These are phyloP conservation scores for Cyclotella atomus DNA, from an alignment of 108 stramenopile species.

Conservation along the genomic window DNA sequence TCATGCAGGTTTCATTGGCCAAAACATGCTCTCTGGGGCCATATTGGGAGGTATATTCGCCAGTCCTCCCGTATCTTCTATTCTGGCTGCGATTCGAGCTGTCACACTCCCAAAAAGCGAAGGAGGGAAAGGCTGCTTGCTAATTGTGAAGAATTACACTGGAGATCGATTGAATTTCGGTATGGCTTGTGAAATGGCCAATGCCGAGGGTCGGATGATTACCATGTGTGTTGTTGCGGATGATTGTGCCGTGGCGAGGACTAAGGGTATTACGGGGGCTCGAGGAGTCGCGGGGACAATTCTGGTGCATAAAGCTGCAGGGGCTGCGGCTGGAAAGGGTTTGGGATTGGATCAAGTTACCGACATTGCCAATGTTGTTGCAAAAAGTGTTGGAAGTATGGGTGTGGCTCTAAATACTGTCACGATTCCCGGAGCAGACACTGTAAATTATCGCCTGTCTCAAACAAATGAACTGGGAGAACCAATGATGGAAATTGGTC, in stretches of 20 bases:
- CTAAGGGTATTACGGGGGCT: slow-evolving; percentile 95
- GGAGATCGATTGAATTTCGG: slow-evolving; percentile 99
- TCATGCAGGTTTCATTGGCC: slow-evolving; percentile 95
- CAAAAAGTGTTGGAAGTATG: slow-evolving; percentile 76
- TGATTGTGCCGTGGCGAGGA: slow-evolving; percentile 90
- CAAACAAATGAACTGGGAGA: slow-evolving; percentile 51
- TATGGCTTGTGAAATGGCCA: slow-evolving; percentile 93
- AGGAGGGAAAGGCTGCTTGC: slow-evolving; percentile 71
- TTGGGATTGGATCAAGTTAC: slow-evolving; percentile 75
- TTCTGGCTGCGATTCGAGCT: slow-evolving; percentile 93
- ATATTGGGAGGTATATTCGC: slow-evolving; percentile 98
- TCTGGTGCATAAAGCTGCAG: slow-evolving; percentile 95
- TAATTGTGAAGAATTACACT: slow-evolving; percentile 99
- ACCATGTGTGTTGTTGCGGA: slow-evolving; percentile 95
- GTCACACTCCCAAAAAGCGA: slow-evolving; percentile 54
- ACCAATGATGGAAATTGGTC: slow-evolving; percentile 86
- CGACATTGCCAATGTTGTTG: slow-evolving; percentile 59
- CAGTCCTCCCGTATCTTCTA: slow-evolving; percentile 82
- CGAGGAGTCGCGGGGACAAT: slow-evolving; percentile 97
- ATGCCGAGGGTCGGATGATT: slow-evolving; percentile 66
- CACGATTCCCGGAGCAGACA: slow-evolving; percentile 87
- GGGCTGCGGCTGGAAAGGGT: slow-evolving; percentile 81
- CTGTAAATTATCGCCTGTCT: slow-evolving; percentile 71
- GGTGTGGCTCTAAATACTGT: slow-evolving; percentile 93
- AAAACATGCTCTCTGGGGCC: slow-evolving; percentile 94